Conservation (phyloP, 2,329 filamentous ascomycete genomes). For the Ophiostoma fasciatum region DNA sequence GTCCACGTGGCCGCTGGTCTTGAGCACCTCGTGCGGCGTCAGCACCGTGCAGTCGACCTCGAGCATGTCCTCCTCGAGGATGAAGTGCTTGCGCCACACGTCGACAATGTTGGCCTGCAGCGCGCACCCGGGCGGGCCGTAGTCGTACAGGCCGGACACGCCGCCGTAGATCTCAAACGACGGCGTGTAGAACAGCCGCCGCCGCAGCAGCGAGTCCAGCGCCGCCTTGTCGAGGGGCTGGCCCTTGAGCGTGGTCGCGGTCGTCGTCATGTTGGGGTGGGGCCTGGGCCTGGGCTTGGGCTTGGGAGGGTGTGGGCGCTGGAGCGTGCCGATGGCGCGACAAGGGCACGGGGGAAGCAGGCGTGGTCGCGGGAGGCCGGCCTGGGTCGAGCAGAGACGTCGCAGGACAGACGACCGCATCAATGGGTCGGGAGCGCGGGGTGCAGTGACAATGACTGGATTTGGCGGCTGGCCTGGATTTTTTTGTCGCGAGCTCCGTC, state of each 20-base stretch:
- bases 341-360: neutral
- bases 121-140: constrained; percentile 76
- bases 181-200: constrained; percentile 87
- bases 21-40: constrained; percentile 84
- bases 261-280: constrained; percentile 7
- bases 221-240: constrained; percentile 72
- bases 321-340: constrained; percentile 1
- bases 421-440: constrained; percentile 6
- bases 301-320: neutral
- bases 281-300: neutral
- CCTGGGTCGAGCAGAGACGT: constrained; percentile 4
- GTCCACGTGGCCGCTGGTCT: constrained; percentile 92
- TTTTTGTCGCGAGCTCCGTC: too few relatives aligned
- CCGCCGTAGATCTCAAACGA: constrained; percentile 93
- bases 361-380: constrained; percentile 1
- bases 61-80: constrained; percentile 87
- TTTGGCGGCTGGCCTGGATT: too few relatives aligned
- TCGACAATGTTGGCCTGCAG: constrained; percentile 82
- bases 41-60: constrained; percentile 90
- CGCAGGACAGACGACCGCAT: constrained; percentile 7
- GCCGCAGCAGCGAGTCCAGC: constrained; percentile 74
- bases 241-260: constrained; percentile 65
- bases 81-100: constrained; percentile 84
- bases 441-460: too few relatives aligned
- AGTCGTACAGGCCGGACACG: constrained; percentile 81